phyloP scores from a whole-genome alignment of 192 early-diverging fungal species.

The Pilobolus umbonatus region DNA sequence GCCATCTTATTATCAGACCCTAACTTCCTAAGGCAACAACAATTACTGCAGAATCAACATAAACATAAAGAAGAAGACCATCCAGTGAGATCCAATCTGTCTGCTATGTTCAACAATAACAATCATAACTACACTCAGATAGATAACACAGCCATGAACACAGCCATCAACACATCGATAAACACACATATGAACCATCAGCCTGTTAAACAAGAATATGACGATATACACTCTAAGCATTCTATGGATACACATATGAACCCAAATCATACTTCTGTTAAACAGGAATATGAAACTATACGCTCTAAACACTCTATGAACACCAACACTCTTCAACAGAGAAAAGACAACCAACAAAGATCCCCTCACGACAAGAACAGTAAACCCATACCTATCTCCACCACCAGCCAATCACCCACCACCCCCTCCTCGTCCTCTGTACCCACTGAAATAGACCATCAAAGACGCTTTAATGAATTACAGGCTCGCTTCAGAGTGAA shows the following conservation, averaged over 20 bases:
- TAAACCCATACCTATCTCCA: conserved; percentile 7
- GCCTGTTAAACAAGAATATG: no score
- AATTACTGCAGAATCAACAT: conserved; percentile 27
- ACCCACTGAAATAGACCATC: conserved; percentile 24
- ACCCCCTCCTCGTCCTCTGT: conserved; percentile 3
- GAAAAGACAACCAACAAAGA: not conserved
- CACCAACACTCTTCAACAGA: no score
- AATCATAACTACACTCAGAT: not conserved
- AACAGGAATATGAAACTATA: no score
- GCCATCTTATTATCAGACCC: conserved; percentile 25
- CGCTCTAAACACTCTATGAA: no score
- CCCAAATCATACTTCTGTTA: no score
- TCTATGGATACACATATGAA: no score
- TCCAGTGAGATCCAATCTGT: conserved; percentile 10
- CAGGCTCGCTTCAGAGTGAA: conserved; percentile 34
- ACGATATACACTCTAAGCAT: no score
- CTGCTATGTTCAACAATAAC: conserved; percentile 21
- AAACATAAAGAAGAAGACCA: conserved; percentile 15
- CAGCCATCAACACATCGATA: not conserved
- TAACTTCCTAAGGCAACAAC: conserved; percentile 20
- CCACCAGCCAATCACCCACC: not conserved
- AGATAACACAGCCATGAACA: not conserved
- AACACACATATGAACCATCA: no score
- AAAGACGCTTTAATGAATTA: conserved; percentile 24
- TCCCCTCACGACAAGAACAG: conserved; percentile 3